Conservation (phyloP, 2,329 filamentous ascomycete species). For the Didymella pinodella region DNA sequence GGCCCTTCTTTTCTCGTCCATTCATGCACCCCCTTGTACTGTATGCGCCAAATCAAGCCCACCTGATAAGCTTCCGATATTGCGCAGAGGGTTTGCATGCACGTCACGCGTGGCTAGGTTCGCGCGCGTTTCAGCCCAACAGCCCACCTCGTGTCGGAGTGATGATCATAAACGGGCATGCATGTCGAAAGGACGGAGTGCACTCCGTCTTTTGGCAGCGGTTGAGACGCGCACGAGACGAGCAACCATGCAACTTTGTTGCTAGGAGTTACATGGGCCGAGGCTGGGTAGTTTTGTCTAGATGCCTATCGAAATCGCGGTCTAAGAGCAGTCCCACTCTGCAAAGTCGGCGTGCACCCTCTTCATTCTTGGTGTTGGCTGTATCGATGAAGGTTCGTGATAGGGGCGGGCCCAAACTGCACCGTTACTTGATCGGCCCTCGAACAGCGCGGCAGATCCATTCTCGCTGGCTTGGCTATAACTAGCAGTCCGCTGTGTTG, state of each 20-base stretch:
- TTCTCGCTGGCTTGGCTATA: background rate
- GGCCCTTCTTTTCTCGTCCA: no score
- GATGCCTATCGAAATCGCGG: background rate
- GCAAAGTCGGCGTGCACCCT: background rate
- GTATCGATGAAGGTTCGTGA: constrained; percentile 3
- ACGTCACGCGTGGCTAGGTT: constrained; percentile 13
- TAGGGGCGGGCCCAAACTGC: background rate
- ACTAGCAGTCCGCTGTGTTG: background rate
- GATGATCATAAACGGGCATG: constrained; percentile 10
- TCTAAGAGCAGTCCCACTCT: background rate
- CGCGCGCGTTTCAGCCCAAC: constrained; percentile 16
- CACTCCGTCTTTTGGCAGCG: constrained; percentile 4
- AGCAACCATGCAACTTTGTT: constrained; percentile 1
- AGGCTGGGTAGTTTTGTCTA: constrained; percentile 5
- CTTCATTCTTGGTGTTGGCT: background rate
- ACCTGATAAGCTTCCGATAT: constrained; percentile 17
- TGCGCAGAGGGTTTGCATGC: constrained; percentile 10
- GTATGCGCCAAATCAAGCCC: background rate
- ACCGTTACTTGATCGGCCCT: constrained; percentile 11
- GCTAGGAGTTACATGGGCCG: background rate
- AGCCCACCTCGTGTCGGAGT: background rate
- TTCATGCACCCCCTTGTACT: no score
- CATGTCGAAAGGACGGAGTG: constrained; percentile 7
- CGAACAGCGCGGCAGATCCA: background rate
- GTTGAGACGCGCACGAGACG: constrained; percentile 2